These are phyloP conservation scores for Mercurialis annua DNA, from an alignment of 345 rosid species.

Conservation along the genomic window DNA sequence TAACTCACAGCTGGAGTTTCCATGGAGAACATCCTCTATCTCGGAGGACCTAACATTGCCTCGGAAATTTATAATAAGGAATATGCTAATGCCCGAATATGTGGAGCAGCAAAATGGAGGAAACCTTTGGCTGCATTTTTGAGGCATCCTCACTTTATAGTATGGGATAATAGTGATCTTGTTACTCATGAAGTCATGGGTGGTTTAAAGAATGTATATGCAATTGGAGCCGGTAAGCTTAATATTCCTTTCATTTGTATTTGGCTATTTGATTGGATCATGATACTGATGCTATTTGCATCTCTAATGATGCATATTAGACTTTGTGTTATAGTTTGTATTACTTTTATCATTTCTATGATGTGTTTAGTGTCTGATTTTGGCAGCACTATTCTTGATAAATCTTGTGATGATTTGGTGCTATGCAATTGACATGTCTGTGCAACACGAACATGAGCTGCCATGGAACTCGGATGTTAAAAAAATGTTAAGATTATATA, in stretches of 20 bases:
- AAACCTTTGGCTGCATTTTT: conserved; percentile 77
- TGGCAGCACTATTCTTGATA: too few relatives aligned
- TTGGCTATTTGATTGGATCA: neutral
- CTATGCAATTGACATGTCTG: neutral
- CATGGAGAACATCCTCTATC: conserved; percentile 76
- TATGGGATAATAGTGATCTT: conserved; percentile 97
- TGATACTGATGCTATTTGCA: neutral
- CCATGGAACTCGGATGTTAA: neutral
- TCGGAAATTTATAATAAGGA: conserved; percentile 91
- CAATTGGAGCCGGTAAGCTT: conserved; percentile 93
- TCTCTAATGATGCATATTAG: neutral
- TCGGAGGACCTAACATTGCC: conserved; percentile 98
- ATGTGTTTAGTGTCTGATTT: too few relatives aligned
- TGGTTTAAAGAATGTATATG: conserved; percentile 94
- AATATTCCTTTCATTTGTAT: neutral
- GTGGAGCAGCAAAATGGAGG: conserved; percentile 95
- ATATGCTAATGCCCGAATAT: conserved; percentile 96
- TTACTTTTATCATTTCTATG: too few relatives aligned
- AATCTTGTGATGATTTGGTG: too few relatives aligned
- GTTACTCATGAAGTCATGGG: conserved; percentile 99
- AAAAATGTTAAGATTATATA: too few relatives aligned
- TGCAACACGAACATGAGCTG: neutral
- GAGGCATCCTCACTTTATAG: conserved; percentile 88
- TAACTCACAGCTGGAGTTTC: conserved; percentile 67
- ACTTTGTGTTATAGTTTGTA: too few relatives aligned